These are phyloP conservation scores for Metarhizium rileyi DNA, from an alignment of 2,329 filamentous ascomycete species.

Conservation along the genomic window DNA sequence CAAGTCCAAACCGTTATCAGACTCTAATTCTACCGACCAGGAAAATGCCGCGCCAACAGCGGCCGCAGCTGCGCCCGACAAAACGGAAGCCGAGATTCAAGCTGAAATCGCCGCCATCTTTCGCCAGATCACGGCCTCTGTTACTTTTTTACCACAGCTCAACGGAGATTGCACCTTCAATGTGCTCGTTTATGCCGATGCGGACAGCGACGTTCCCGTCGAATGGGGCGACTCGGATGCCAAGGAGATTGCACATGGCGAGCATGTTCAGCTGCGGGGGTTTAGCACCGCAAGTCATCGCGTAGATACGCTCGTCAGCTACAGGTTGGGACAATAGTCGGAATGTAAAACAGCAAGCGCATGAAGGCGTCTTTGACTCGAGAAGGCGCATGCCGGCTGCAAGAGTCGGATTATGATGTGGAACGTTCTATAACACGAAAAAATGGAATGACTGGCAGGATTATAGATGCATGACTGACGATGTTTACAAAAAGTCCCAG, in stretches of 20 bases:
- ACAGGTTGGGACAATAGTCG: slow-evolving; percentile 47
- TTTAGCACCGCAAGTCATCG: slow-evolving; percentile 93
- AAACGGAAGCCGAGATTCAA: slow-evolving; percentile 90
- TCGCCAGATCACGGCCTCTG: slow-evolving; percentile 93
- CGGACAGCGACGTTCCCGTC: slow-evolving; percentile 89
- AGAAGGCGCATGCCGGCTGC: neutral
- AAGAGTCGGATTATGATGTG: neutral
- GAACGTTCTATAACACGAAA: neutral
- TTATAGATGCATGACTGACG: neutral
- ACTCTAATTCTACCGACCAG: slow-evolving; percentile 46
- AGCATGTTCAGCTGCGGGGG: slow-evolving; percentile 89
- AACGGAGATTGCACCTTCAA: slow-evolving; percentile 93
- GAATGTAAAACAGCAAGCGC: too few relatives aligned
- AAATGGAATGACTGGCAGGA: neutral
- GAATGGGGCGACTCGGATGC: slow-evolving; percentile 99
- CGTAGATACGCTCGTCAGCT: slow-evolving; percentile 93
- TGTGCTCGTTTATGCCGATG: slow-evolving; percentile 93
- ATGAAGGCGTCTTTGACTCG: neutral
- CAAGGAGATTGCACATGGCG: slow-evolving; percentile 89
- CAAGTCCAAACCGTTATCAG: slow-evolving; percentile 27
- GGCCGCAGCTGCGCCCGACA: slow-evolving; percentile 45
- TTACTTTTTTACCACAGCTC: slow-evolving; percentile 91
- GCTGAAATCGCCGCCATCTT: slow-evolving; percentile 94
- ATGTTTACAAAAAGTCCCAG: neutral
- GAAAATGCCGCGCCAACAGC: slow-evolving; percentile 49